Evolutionary conservation across 768 basidiomycete species (phyloP), one percentile per base, ranked within the genome.

Genomic region (Termitomyces sp.): DNA sequence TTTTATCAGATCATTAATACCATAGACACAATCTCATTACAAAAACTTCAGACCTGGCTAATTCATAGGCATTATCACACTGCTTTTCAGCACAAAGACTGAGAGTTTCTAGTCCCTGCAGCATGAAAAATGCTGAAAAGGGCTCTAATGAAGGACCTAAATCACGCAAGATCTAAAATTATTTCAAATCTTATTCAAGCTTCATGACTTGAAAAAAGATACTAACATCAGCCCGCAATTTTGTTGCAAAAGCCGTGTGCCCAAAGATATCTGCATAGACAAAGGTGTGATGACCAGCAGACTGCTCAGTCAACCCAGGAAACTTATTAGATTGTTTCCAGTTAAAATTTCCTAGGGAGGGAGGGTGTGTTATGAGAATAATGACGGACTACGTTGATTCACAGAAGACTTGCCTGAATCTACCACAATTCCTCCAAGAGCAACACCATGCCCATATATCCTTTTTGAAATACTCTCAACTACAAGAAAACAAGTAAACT

Each of bases 61-160:
- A 67, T 8, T 66, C 68, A 11, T 80, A 69, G 0, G 80, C 77
- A 61, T 85, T 84, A 15, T 72, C 64, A 32, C 68, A 74, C 57
- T 85, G 84, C 38, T 80, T 64, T 42, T 57, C 45, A 21, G 71
- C 77, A 19, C 83, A 75, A 45, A 84, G 65, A 53, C 74, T 76
- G 45, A 83, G 74, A 9, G 82, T 84, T 67, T 84, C 82, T 19
- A 83, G 68, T 17, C 82, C 82, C 55, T 80, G 79, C 3, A 84
- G 59, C 9, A 83, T 70, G 10, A 81, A 69, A 64, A 82, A 83
- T 3, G 79, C 78, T 0, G 68, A 75, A 61, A 83, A 80, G 11
- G 82, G 82, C 62, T 77, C 81, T 45, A 81, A 58, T 9, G 72
- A 62, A n/a, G 77, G 68, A 30, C 81, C 81, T n/a, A 82, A 55